These are phyloP conservation scores for Gilbertella persicaria DNA, from an alignment of 371 early-diverging fungal genomes.

Conservation along the genomic window DNA sequence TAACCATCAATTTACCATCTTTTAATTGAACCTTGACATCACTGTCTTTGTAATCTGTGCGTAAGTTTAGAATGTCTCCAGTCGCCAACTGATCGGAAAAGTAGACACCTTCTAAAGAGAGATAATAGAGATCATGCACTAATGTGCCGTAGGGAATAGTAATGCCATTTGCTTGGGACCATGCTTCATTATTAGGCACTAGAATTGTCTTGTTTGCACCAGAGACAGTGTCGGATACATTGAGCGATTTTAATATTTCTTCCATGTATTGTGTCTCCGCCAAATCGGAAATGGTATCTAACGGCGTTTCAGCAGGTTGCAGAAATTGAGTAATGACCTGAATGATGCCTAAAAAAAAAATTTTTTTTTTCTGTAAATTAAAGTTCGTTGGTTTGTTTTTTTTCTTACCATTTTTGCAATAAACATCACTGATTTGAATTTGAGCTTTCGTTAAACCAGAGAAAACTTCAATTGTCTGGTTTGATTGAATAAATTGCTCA, in stretches of 20 bases:
- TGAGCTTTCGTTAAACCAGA: slow-evolving; percentile 7
- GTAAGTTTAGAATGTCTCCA: neutral
- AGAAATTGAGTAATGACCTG: slow-evolving; percentile 21
- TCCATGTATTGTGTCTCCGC: slow-evolving; percentile 16
- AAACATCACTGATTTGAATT: neutral
- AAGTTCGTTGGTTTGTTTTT: neutral
- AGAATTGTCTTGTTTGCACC: slow-evolving; percentile 19
- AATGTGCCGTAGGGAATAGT: slow-evolving; percentile 19
- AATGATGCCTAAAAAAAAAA: slow-evolving; percentile 20
- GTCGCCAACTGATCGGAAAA: neutral
- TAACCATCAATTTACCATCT: neutral
- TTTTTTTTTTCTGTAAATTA: slow-evolving; percentile 8
- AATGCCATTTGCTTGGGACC: slow-evolving; percentile 5
- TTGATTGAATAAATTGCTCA: neutral
- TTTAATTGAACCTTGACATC: neutral
- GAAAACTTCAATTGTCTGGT: neutral
- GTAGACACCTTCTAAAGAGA: slow-evolving; percentile 10
- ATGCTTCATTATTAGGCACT: slow-evolving; percentile 20
- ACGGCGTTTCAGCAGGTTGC: slow-evolving; percentile 16
- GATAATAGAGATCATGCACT: slow-evolving; percentile 13
- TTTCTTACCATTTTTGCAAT: slow-evolving; percentile 16
- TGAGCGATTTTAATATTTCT: slow-evolving; percentile 23
- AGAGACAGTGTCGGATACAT: slow-evolving; percentile 21
- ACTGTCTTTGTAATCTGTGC: neutral
- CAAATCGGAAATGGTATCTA: slow-evolving; percentile 20